Evolutionary conservation across 768 basidiomycete species (phyloP).

Genomic region (Termitomyces sp.): DNA sequence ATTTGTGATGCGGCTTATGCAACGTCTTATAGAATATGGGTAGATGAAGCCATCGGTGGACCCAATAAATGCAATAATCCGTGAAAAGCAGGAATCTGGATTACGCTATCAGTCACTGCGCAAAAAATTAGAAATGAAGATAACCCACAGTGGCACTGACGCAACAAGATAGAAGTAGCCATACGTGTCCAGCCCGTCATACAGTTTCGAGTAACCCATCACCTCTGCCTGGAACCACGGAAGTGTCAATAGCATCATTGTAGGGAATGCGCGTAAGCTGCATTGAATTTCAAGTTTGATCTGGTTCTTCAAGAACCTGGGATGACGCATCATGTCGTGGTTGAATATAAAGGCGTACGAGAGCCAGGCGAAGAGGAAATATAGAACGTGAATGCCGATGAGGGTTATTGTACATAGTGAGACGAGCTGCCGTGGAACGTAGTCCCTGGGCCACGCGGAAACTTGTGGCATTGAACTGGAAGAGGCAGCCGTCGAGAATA

Average conservation of each 20-base stretch:
- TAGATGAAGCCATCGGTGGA: conserved; percentile 88
- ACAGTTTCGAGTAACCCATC: conserved; percentile 77
- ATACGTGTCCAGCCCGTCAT: conserved; percentile 76
- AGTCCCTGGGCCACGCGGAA: conserved; percentile 86
- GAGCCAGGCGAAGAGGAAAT: conserved; percentile 83
- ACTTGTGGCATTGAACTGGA: conserved; percentile 32
- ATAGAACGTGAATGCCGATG: conserved; percentile 80
- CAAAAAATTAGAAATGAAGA: conserved; percentile 3
- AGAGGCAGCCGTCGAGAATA: conserved; percentile 26
- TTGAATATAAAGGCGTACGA: conserved; percentile 91
- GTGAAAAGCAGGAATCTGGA: conserved; percentile 80
- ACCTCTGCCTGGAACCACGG: conserved; percentile 96
- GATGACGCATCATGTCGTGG: conserved; percentile 93
- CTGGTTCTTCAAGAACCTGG: conserved; percentile 90
- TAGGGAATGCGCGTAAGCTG: conserved; percentile 77
- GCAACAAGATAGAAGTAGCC: conserved; percentile 71
- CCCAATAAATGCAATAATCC: conserved; percentile 94
- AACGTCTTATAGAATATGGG: conserved; percentile 85
- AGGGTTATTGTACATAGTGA: conserved; percentile 74
- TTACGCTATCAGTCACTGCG: not conserved
- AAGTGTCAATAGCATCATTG: conserved; percentile 79
- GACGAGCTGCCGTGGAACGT: conserved; percentile 72
- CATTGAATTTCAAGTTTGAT: conserved; percentile 73
- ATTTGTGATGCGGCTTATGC: conserved; percentile 99
- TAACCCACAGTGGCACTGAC: conserved; percentile 68